These are phyloP conservation scores for Neurospora sp. DNA, from an alignment of 2,329 filamentous ascomycete species.

Conservation along the genomic window DNA sequence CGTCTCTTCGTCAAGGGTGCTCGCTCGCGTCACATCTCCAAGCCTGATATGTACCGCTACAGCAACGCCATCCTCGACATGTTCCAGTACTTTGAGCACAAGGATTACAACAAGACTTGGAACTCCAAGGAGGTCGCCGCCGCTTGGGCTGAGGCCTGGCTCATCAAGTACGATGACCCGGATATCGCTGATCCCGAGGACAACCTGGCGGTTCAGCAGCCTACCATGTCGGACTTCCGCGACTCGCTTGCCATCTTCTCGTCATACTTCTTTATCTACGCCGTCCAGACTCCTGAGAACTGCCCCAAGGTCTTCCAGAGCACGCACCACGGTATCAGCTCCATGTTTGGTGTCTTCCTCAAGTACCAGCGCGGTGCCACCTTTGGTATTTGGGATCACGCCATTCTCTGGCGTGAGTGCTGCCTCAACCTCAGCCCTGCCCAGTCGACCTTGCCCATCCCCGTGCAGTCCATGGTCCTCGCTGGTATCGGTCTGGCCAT, in stretches of 20 bases:
- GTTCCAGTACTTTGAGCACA: conserved; percentile 35
- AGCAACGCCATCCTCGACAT: conserved; percentile 35
- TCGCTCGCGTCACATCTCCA: conserved; percentile 30
- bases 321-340: conserved; percentile 45
- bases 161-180: conserved; percentile 25
- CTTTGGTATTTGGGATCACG: conserved; percentile 49
- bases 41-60: conserved; percentile 30
- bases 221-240: conserved; percentile 23
- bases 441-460: conserved; percentile 36
- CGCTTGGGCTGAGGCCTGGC: conserved; percentile 36
- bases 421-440: conserved; percentile 24
- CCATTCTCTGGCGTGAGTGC: conserved; percentile 46
- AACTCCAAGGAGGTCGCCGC: conserved; percentile 31
- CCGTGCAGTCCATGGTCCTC: conserved; percentile 37
- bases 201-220: conserved; percentile 23
- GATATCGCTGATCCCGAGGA: conserved; percentile 17
- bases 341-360: conserved; percentile 44
- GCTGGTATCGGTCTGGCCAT: conserved; percentile 34
- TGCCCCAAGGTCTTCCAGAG: conserved; percentile 46
- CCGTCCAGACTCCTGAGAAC: conserved; percentile 43
- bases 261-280: conserved; percentile 44
- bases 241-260: conserved; percentile 23
- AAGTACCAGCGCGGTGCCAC: conserved; percentile 44
- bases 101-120: conserved; percentile 39
- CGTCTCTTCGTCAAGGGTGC: conserved; percentile 34